phyloP scores from a whole-genome alignment of 2,329 filamentous ascomycete genomes.

The Ophiosphaerella herpotricha region DNA sequence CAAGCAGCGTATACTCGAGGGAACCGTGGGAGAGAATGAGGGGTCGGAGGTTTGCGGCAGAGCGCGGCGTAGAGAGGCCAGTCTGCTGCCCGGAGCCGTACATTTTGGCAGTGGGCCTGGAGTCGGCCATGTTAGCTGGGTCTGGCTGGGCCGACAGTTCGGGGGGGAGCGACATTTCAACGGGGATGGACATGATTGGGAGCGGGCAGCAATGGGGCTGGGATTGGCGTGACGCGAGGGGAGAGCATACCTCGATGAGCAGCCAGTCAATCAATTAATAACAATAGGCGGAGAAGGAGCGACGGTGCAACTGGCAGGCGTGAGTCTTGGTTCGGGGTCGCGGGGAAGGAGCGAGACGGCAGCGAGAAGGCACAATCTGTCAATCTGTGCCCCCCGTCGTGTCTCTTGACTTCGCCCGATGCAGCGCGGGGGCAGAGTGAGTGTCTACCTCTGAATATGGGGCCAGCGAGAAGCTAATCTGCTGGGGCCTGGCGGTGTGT shows the following conservation, averaged over 20 bases:
- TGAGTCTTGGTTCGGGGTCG: background rate
- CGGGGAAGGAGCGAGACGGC: conserved; percentile 12
- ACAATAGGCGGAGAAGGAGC: too few relatives aligned
- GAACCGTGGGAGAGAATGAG: conserved; percentile 90
- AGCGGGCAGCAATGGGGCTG: too few relatives aligned
- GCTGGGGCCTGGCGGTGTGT: conserved; percentile 13
- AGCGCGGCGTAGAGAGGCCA: conserved; percentile 94
- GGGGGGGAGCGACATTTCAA: too few relatives aligned
- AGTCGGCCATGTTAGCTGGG: conserved; percentile 5
- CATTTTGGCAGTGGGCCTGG: conserved; percentile 52
- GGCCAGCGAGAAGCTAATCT: conserved; percentile 44
- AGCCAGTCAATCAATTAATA: too few relatives aligned
- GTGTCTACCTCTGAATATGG: conserved; percentile 1
- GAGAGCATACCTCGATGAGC: too few relatives aligned
- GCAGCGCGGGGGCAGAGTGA: background rate
- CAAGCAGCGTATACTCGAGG: conserved; percentile 93
- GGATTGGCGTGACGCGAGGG: too few relatives aligned
- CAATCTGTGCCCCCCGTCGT: too few relatives aligned
- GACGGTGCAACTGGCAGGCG: too few relatives aligned
- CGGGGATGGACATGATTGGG: too few relatives aligned
- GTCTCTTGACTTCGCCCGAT: too few relatives aligned
- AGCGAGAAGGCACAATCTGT: too few relatives aligned
- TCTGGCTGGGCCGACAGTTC: too few relatives aligned
- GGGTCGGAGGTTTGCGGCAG: conserved; percentile 87
- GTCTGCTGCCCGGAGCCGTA: conserved; percentile 91